phyloP scores from a whole-genome alignment of 495 filamentous ascomycete species.

The Penicillium simplicissimum region DNA sequence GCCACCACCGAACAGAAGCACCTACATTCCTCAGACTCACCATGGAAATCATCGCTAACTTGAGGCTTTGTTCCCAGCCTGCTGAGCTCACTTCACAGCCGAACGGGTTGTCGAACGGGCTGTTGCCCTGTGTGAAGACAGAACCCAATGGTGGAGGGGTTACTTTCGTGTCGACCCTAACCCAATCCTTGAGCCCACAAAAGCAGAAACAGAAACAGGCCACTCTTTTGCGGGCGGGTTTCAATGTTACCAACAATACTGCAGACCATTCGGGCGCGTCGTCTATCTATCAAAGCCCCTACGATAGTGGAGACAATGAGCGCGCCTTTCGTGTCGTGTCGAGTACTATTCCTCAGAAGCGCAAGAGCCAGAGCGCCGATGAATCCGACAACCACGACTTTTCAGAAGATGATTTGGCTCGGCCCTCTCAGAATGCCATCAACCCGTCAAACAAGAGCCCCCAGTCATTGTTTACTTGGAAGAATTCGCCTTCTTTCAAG shows the following conservation, averaged over 20 bases:
- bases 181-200: slow-evolving; percentile 5
- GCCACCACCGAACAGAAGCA: not conserved
- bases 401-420: not conserved
- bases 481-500: not conserved
- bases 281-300: not conserved
- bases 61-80: not conserved
- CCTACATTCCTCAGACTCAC: not conserved
- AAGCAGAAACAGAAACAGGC: not conserved
- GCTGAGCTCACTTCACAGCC: not conserved
- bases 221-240: not conserved
- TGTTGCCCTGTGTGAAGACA: not conserved
- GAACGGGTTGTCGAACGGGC: not conserved
- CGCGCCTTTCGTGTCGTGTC: not conserved
- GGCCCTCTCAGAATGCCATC: not conserved
- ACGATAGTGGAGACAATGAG: not conserved
- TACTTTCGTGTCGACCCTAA: slow-evolving; percentile 5
- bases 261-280: not conserved
- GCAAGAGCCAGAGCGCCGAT: slow-evolving; percentile 1
- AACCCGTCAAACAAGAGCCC: not conserved
- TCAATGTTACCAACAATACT: not conserved
- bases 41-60: slow-evolving; percentile 7
- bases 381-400: not conserved
- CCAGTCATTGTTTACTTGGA: not conserved
- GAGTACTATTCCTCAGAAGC: not conserved
- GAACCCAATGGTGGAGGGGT: not conserved